Base-by-base conservation (phyloP, 192 early-diverging fungal species). In the Phlyctochytrium arcticum region DNA sequence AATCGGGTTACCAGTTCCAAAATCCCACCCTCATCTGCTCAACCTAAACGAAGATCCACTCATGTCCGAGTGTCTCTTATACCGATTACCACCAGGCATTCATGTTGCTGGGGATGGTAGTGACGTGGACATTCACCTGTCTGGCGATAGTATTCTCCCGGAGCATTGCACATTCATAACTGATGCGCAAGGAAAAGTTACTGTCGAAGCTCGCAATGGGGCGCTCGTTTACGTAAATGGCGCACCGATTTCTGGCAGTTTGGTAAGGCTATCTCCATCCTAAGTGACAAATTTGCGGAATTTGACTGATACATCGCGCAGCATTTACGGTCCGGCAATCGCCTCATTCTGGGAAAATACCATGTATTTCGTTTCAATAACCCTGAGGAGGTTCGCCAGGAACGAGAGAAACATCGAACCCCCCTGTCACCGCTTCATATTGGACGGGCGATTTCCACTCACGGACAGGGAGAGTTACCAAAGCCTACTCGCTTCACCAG, bases 11-110 rank as follows among this genome's bases (percentile, higher is more conserved):
- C 83, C 85, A 60, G 84, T 87, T 8, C 91, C 93, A 5, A 86
- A 87, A 49, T 84, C 83, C 32, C 79, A 86, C 33, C 91, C 93
- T 27, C 91, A 96, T 71, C 74, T 96, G 47, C 84, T 96, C 57
- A 96, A 94, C 60, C 82, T 92, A 23, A 92, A 89, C 65, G 92
- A 94, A 67, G 90, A 96, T 67, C 89, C 92, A 48, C 79, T 89
- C 15, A 88, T 91, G 87, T 88, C 88, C 17, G 92, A 96, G 65
- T 94, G 91, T 57, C 76, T 96, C 3, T 82, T 96, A n/a, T 94
- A 93, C 74, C 88, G 88, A 48, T 76, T 96, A 53, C 88, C 88
- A 44, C 79, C 82, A 1, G 93, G 93, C 0, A 73, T 60, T 5
- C 91, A 90, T 0, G 57, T 69, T 6, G 91, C 92, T 3, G 93